Conservation (phyloP, 495 filamentous ascomycete genomes). For the Xylaria grammica region DNA sequence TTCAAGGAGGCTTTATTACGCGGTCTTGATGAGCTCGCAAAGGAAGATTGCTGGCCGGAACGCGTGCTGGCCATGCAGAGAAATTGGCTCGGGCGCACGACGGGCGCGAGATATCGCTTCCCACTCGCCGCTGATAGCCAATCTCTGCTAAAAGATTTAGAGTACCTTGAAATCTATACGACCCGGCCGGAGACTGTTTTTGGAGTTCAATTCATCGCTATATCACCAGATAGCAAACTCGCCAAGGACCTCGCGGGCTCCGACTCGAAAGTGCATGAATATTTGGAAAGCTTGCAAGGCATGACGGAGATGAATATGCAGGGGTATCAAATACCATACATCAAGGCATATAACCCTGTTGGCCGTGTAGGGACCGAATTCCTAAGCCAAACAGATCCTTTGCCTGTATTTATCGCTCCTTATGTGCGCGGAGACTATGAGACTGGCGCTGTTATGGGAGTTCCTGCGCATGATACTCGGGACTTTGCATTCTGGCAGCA, state of each 20-base stretch:
- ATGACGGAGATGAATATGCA: constrained; percentile 74
- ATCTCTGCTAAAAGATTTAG: constrained; percentile 49
- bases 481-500: constrained; percentile 81
- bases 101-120: constrained; percentile 75
- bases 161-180: constrained; percentile 68
- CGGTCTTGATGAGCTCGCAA: constrained; percentile 69
- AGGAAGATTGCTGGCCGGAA: constrained; percentile 75
- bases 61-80: constrained; percentile 81
- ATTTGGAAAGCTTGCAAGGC: constrained; percentile 65
- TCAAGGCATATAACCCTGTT: constrained; percentile 71
- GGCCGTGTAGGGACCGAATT: constrained; percentile 52
- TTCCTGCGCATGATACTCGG: constrained; percentile 80
- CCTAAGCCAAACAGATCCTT: constrained; percentile 35
- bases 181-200: constrained; percentile 84
- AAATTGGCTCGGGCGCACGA: constrained; percentile 86
- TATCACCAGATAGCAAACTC: constrained; percentile 76
- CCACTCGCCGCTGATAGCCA: constrained; percentile 48
- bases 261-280: constrained; percentile 65
- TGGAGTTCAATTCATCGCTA: constrained; percentile 82
- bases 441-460: constrained; percentile 90
- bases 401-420: constrained; percentile 81
- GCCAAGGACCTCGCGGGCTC: constrained; percentile 63
- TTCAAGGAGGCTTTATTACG: constrained; percentile 76
- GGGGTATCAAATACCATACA: constrained; percentile 67
- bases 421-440: constrained; percentile 90